phyloP scores from a whole-genome alignment of 2,329 filamentous ascomycete species.

The Dryadomyces quercus-mongolicae region DNA sequence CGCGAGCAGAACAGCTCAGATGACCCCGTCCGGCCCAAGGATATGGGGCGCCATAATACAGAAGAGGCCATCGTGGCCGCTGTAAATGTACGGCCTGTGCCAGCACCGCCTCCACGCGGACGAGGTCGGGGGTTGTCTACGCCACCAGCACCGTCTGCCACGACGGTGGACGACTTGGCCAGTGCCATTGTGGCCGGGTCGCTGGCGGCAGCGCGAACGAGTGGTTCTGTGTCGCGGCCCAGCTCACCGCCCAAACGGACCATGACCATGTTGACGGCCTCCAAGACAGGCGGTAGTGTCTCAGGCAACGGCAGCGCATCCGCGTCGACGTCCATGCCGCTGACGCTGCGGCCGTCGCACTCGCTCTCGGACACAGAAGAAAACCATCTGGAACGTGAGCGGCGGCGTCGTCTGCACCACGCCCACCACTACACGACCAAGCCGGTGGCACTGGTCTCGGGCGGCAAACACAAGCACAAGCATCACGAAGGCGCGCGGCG shows the following conservation, averaged over 20 bases:
- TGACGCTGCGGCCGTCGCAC: slow-evolving; percentile 50
- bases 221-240: neutral
- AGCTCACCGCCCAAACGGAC: neutral
- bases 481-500: slow-evolving; percentile 66
- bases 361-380: slow-evolving; percentile 40
- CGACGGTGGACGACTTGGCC: slow-evolving; percentile 53
- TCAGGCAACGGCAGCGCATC: neutral
- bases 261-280: slow-evolving; percentile 1
- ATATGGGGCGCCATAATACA: neutral
- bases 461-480: slow-evolving; percentile 42
- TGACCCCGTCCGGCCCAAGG: neutral
- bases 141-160: slow-evolving; percentile 15
- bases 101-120: no score
- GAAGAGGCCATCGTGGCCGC: neutral
- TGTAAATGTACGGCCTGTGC: neutral
- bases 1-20: neutral
- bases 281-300: neutral
- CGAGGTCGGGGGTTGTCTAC: neutral
- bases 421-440: slow-evolving; percentile 13
- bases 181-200: slow-evolving; percentile 66
- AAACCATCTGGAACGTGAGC: slow-evolving; percentile 9
- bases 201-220: neutral
- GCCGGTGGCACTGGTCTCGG: slow-evolving; percentile 25
- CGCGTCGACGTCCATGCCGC: slow-evolving; percentile 34
- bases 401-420: slow-evolving; percentile 12